Evolutionary conservation across 2,329 filamentous ascomycete species (phyloP).

Genomic region (Lasiodiplodia theobromae): DNA sequence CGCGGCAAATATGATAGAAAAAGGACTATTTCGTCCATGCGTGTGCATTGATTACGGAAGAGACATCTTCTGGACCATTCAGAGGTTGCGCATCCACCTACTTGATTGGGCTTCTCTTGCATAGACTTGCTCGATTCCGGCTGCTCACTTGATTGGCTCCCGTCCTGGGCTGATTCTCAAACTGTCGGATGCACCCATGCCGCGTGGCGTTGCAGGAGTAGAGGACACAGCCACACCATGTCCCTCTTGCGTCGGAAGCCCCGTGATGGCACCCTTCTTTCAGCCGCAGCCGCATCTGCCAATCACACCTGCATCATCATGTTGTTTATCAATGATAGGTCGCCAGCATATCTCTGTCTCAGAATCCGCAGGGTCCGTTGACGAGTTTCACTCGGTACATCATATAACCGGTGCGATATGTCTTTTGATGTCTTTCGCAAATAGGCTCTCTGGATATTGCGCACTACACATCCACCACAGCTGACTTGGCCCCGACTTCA

Average conservation of each 20-base stretch:
- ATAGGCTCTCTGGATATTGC: neutral
- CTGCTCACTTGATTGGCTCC: neutral
- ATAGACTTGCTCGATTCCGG: neutral
- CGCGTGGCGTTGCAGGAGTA: neutral
- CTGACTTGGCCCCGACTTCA: neutral
- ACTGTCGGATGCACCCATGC: neutral
- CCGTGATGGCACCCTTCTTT: neutral
- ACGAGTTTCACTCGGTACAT: neutral
- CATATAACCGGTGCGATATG: neutral
- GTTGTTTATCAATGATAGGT: neutral
- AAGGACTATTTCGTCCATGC: neutral
- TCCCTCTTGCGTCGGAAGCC: neutral
- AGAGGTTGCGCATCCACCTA: too few relatives aligned
- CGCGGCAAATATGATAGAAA: too few relatives aligned
- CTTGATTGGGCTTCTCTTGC: neutral
- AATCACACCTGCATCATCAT: neutral
- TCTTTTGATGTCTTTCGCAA: neutral
- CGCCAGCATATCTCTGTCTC: neutral
- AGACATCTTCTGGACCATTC: neutral
- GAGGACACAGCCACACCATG: neutral
- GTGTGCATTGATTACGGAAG: neutral
- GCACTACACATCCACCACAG: neutral
- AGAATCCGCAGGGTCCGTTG: neutral
- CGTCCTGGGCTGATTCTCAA: neutral
- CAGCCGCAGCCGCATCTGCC: neutral